Percentiles rank a stretch among this genome's conserved stretches.
Evolutionary conservation across 2,329 filamentous ascomycete genomes (phyloP).

Genomic region (Phialophora verrucosa): DNA sequence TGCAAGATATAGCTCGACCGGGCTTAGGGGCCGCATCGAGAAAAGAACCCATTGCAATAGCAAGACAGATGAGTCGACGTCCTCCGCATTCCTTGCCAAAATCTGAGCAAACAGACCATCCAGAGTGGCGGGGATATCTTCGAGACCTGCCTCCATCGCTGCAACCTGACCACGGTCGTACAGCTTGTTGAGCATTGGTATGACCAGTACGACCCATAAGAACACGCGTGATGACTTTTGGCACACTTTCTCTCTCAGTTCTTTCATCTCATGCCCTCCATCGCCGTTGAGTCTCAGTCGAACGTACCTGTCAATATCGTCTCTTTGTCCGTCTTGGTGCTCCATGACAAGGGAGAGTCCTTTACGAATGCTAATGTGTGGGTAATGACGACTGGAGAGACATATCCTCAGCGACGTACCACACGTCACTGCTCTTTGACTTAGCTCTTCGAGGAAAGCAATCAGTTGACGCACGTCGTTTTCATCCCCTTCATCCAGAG

Average conservation of each 20-base stretch:
- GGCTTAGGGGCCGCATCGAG: neutral
- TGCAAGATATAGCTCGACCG: neutral
- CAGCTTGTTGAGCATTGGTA: constrained; percentile 51
- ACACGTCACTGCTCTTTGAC: neutral
- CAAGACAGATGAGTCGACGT: neutral
- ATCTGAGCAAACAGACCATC: neutral
- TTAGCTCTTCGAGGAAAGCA: constrained; percentile 2
- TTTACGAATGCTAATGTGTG: neutral
- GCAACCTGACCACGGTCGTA: constrained; percentile 40
- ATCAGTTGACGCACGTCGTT: neutral
- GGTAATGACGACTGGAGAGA: constrained; percentile 4
- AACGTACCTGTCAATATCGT: neutral
- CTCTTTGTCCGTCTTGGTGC: neutral
- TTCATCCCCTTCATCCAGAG: constrained; percentile 3
- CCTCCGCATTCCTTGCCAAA: neutral
- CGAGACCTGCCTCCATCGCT: neutral
- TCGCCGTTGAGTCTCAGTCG: neutral
- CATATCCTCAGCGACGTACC: neutral
- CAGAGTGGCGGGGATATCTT: neutral
- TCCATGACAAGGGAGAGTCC: neutral
- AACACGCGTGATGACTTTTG: constrained; percentile 47
- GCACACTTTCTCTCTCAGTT: neutral
- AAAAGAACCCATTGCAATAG: constrained; percentile 2
- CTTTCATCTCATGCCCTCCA: neutral
- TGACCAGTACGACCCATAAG: constrained; percentile 52